These are phyloP conservation scores for Hammondia hammondi DNA, from an alignment of 169 alveolate genomes.

Conservation along the genomic window DNA sequence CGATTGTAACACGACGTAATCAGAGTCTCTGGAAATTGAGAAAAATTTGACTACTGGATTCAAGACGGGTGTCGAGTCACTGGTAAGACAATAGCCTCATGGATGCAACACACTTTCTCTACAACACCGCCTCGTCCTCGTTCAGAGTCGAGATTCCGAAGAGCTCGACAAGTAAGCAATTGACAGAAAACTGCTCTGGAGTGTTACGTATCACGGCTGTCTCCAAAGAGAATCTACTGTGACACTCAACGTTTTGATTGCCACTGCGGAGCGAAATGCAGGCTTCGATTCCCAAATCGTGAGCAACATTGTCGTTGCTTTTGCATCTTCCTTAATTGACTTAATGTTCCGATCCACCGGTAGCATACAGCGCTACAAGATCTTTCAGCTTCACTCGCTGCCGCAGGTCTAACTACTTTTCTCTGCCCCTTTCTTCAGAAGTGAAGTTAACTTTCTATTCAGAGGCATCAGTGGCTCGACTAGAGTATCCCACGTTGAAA, in stretches of 20 bases:
- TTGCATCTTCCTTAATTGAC: not conserved
- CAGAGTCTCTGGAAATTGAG: not conserved
- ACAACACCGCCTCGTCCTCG: not conserved
- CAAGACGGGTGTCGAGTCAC: slow-evolving; percentile 2
- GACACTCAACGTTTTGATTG: not conserved
- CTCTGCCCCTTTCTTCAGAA: not conserved
- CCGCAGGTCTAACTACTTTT: not conserved
- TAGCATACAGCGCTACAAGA: slow-evolving; percentile 22
- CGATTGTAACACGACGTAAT: not conserved
- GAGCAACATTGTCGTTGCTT: not conserved
- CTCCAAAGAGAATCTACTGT: not conserved
- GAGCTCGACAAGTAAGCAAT: not conserved
- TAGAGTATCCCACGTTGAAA: not conserved
- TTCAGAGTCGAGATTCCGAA: not conserved
- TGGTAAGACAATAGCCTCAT: not conserved
- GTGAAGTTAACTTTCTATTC: not conserved
- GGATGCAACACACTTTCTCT: no score
- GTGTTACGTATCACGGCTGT: not conserved
- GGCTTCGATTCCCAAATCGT: slow-evolving; percentile 11
- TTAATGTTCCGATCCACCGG: not conserved
- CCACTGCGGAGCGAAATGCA: not conserved
- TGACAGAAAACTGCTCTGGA: not conserved
- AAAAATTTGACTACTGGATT: not conserved
- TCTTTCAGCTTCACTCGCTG: not conserved
- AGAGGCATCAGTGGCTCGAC: not conserved